Base-by-base conservation (phyloP, 306 rosid genomes). In the Elaeagnus macrophylla region DNA sequence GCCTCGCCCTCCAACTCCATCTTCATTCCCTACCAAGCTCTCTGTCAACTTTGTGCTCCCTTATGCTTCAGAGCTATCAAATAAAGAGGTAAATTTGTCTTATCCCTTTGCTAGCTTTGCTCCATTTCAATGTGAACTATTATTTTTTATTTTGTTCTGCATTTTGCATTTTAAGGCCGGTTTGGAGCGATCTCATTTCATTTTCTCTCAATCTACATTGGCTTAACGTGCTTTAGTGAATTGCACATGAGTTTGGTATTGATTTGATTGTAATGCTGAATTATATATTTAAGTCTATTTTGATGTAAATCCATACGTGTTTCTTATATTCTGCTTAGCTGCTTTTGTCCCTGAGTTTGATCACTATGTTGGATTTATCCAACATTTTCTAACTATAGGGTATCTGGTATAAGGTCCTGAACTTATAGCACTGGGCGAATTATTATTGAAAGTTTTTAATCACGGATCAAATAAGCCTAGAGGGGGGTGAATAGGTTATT, bases 11-110 rank as follows among this genome's bases (percentile, higher is more conserved):
- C 57, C 84, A 0, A 55, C 53, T 13, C 99, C 96, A 3, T 51
- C 88, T 8, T 19, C 95, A n/a, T 72, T 87, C 57, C 99, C 96
- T 5, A 1, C 80, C 38, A 93, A 93, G 75, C 94, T 93, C 75
- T 87, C 95, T 7, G 85, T 93, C 68, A 93, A 93, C 68, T 93
- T 93, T 16, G 96, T 87, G 8, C 95, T 93, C 8, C 96, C 99
- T 7, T 93, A 93, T 60, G 59, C 85, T 36, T 93, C 99, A 6
- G 94, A 78, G 67, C 78, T 87, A 60, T 54, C 96, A 25, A 67
- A 76, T n/a, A 93, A 87, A 72, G 89, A 93, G 99, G 99, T 90
- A 14, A 44, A 67, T 56, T 56, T 53, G 48, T 9, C 1, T 37
- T 6, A 9, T 7, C 39, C 57, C 67, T 14, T 51, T 47, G 32